Base-by-base conservation (phyloP, 768 basidiomycete genomes). In the Agrocybe pediades region DNA sequence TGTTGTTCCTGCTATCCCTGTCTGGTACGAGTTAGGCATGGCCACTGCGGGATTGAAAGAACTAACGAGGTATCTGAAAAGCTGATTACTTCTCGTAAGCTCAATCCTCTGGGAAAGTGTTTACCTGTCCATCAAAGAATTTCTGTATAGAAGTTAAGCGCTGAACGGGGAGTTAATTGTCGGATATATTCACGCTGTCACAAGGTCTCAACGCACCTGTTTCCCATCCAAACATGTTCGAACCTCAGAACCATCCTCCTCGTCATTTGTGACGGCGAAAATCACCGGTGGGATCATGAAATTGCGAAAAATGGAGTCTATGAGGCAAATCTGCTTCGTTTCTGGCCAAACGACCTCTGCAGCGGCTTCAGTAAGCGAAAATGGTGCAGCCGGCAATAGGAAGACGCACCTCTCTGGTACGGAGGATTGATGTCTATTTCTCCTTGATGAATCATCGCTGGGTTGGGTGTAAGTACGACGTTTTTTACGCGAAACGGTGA, bases 141-240 rank as follows among this genome's bases (percentile, higher is more conserved):
- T 83, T 87, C 57, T 85, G 80, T 49, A 92, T 86, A 0, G 90
- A 92, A 0, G 90, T 92, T 41, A 93, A 66, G 17, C 91, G 78
- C 74, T 88, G n/a, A 74, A 26, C 39, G 29, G n/a, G 24, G n/a
- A 27, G 16, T 23, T 20, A 39, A 16, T 27, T 36, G 13, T 25
- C 16, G 40, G 16, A 19, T 47, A 23, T 16, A 16, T 42, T 9
- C 39, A 16, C 24, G 13, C 24, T 41, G 26, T 20, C 21, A 15
- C 21, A 17, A 16, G 23, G 71, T 47, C 79, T 29, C n/a, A 75
- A 75, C 71, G 69, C 75, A 72, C 89, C 80, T 93, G 91, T 62
- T 93, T 93, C 5, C 91, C 91, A 60, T 93, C 91, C 2, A 91
- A 88, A 52, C 89, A 91, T 5, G 84, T 73, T 51, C 85, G 75